Percentiles rank a stretch among this genome's conserved stretches.
phyloP scores from a whole-genome alignment of 2,329 filamentous ascomycete species.

The Colletotrichum cereale region DNA sequence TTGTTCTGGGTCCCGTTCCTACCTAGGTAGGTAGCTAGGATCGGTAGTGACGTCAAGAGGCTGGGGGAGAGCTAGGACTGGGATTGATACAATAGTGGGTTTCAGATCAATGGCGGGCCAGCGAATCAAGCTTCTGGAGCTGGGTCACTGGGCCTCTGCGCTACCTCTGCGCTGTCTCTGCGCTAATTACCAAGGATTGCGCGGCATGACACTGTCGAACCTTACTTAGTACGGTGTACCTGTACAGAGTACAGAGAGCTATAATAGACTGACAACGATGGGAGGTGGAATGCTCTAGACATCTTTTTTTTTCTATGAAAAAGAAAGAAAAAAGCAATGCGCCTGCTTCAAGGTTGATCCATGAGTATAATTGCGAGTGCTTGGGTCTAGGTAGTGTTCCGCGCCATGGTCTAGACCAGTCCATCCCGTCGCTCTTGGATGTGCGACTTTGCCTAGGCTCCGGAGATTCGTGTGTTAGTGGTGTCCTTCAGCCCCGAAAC shows the following conservation, averaged over 20 bases:
- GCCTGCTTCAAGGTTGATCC: conserved; percentile 28
- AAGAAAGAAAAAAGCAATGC: no score
- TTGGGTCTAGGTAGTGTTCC: conserved; percentile 3
- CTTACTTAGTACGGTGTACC: neutral
- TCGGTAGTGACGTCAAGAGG: conserved; percentile 33
- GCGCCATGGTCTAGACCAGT: conserved; percentile 18
- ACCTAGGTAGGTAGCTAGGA: no score
- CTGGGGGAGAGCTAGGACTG: conserved; percentile 22
- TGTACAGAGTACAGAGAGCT: neutral
- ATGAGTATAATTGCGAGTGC: neutral
- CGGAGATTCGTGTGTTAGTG: neutral
- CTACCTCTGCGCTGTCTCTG: no score
- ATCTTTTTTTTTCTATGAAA: no score
- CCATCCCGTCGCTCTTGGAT: neutral
- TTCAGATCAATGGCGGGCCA: conserved; percentile 32
- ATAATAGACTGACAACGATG: neutral
- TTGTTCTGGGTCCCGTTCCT: conserved; percentile 28
- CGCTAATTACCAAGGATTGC: no score
- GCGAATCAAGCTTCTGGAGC: conserved; percentile 33
- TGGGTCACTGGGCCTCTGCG: conserved; percentile 1
- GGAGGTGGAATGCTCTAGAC: conserved; percentile 1
- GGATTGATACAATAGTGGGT: conserved; percentile 27
- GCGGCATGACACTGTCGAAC: neutral
- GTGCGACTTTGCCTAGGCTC: neutral
- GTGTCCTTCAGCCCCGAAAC: conserved; percentile 13